These are phyloP conservation scores for Globisporangium echinulatum DNA, from an alignment of 352 stramenopile species.

Conservation along the genomic window DNA sequence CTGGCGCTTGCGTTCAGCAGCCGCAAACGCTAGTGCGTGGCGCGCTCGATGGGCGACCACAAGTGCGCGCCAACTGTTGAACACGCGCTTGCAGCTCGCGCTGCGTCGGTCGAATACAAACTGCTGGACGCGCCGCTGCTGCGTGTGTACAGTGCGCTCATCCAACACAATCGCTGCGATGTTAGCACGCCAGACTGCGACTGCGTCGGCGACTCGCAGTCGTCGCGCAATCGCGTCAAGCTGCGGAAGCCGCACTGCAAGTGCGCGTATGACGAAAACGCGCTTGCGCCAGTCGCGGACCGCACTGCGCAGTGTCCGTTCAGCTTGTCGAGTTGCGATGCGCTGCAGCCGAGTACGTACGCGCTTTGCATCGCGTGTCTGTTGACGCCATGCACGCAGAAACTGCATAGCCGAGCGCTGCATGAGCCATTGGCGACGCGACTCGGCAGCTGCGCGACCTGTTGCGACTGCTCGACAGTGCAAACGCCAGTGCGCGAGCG, in stretches of 20 bases:
- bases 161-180: conserved; percentile 4
- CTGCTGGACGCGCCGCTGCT: conserved; percentile 25
- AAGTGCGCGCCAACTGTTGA: conserved; percentile 25
- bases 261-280: background rate
- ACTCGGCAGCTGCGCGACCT: background rate
- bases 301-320: too few relatives aligned
- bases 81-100: conserved; percentile 18
- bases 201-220: background rate
- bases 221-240: background rate
- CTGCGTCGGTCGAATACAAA: conserved; percentile 29
- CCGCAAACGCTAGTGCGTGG: background rate
- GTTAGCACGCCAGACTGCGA: conserved; percentile 9
- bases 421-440: background rate
- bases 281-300: too few relatives aligned
- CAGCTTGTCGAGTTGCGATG: too few relatives aligned
- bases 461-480: background rate
- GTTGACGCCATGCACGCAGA: background rate
- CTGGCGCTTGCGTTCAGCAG: background rate
- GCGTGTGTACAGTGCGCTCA: conserved; percentile 12
- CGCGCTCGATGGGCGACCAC: background rate
- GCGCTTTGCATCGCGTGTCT: background rate
- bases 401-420: background rate
- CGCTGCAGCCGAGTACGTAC: too few relatives aligned
- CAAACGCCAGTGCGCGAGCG: background rate
- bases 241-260: background rate